Evolutionary conservation across 2,329 filamentous ascomycete genomes (phyloP), one percentile per base, ranked within the genome.

Genomic region (Xylariaceae sp.): DNA sequence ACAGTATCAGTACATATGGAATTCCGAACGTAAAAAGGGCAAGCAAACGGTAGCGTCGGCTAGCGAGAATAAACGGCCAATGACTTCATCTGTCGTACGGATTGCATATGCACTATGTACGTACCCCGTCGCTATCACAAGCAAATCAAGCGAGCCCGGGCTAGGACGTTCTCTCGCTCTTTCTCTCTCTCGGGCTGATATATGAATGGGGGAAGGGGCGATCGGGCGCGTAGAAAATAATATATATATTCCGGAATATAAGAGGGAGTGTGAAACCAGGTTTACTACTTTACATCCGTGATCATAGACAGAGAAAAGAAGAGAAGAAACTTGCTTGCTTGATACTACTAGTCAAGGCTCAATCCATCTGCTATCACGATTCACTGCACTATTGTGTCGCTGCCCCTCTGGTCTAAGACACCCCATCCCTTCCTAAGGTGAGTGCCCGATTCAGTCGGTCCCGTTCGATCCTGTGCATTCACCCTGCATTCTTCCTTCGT

Each of bases 71-170:
- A 13, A 17, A 17, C 53, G 55, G 39, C 61, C 59, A 65, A 64
- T 65, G 61, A 63, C 63, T 65, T 65, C 63, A 65, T 65, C 48
- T 13, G 39, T 58, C 58, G 58, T 52, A 18, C 47, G 53, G 34
- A 54, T 60, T 60, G 57, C 57, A 57, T 62, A 55, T 58, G 52
- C 55, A 58, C 51, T 47, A 30, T 30, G 23, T 30, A 30, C 23
- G 23, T 30, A 30, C 23, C 23, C 23, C n/a, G 18, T 45, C 54
- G 44, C 30, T 34, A 51, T 60, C 61, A 58, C 58, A 57, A 55
- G 51, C 57, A 51, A 34, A 37, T 54, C 49, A 30, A 5, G 7
- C 35, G 13, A 44, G 15, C 10, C 30, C 13, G 37, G 9, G 37
- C 8, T 4, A 13, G 37, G 37, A 9, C 11, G 41, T 6, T 13